These are phyloP conservation scores for Aciculosporium take DNA, from an alignment of 2,329 filamentous ascomycete genomes.

Conservation along the genomic window DNA sequence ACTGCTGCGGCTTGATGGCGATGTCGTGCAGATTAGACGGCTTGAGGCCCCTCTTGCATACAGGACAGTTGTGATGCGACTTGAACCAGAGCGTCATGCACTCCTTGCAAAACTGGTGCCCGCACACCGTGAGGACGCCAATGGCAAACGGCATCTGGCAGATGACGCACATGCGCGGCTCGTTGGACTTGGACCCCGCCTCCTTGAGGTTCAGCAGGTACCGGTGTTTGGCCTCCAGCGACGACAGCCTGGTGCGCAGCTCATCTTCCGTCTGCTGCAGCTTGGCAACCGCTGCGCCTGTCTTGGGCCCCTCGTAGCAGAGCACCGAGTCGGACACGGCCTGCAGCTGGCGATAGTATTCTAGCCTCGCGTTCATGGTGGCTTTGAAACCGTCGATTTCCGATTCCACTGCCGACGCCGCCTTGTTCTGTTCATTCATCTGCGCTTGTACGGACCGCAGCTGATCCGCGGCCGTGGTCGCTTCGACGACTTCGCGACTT, in stretches of 20 bases:
- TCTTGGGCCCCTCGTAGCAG: slow-evolving; percentile 50
- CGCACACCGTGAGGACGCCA: slow-evolving; percentile 77
- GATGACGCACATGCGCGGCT: slow-evolving; percentile 67
- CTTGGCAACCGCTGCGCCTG: slow-evolving; percentile 31
- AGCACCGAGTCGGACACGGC: slow-evolving; percentile 77
- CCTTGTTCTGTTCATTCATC: slow-evolving; percentile 37
- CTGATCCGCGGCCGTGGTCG: slow-evolving; percentile 48
- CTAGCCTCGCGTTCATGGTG: slow-evolving; percentile 72
- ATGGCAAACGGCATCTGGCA: slow-evolving; percentile 63
- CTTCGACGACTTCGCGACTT: slow-evolving; percentile 50
- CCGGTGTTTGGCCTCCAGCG: slow-evolving; percentile 56
- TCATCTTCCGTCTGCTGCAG: slow-evolving; percentile 21
- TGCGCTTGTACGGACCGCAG: slow-evolving; percentile 45
- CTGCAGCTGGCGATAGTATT: slow-evolving; percentile 85
- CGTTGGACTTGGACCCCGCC: slow-evolving; percentile 46
- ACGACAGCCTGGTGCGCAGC: slow-evolving; percentile 43
- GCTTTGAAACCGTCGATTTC: slow-evolving; percentile 64
- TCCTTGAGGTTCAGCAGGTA: slow-evolving; percentile 48
- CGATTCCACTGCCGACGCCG: slow-evolving; percentile 36
- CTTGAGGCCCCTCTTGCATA: slow-evolving; percentile 61
- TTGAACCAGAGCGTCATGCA: slow-evolving; percentile 72
- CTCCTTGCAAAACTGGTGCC: slow-evolving; percentile 82
- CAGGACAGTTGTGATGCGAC: slow-evolving; percentile 61
- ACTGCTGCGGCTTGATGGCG: slow-evolving; percentile 60
- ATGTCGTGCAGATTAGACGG: slow-evolving; percentile 68